phyloP scores from a whole-genome alignment of 352 stramenopile species.

The Pythium chondricola region DNA sequence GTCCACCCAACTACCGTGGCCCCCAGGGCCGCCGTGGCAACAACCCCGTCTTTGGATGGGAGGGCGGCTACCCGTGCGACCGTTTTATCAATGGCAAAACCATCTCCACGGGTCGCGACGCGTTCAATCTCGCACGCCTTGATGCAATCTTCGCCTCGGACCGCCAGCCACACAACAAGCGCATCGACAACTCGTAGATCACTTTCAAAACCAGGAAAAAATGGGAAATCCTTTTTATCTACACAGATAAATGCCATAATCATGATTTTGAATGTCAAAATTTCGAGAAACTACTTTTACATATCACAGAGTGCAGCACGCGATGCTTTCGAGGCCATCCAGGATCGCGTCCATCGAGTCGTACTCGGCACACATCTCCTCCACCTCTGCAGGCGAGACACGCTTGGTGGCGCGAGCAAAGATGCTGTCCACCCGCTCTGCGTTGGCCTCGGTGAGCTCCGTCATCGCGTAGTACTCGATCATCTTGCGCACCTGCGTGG shows the following conservation, averaged over 20 bases:
- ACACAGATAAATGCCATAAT: too few relatives aligned
- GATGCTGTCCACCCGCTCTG: constrained; percentile 11
- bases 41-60: constrained; percentile 23
- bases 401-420: neutral
- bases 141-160: constrained; percentile 25
- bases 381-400: constrained; percentile 39
- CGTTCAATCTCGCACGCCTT: constrained; percentile 20
- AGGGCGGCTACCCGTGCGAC: constrained; percentile 60
- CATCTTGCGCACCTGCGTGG: constrained; percentile 43
- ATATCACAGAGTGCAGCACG: too few relatives aligned
- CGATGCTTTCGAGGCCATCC: neutral
- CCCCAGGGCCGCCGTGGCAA: constrained; percentile 54
- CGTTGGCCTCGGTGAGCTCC: constrained; percentile 23
- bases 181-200: constrained; percentile 28
- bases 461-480: constrained; percentile 61
- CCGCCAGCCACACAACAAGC: constrained; percentile 17
- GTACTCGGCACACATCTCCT: constrained; percentile 48
- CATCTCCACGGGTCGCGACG: constrained; percentile 31
- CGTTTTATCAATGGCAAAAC: constrained; percentile 45
- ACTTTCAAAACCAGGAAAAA: too few relatives aligned
- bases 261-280: too few relatives aligned
- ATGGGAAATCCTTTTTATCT: too few relatives aligned
- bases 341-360: constrained; percentile 12
- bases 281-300: too few relatives aligned
- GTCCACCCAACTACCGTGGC: constrained; percentile 46